phyloP scores from a whole-genome alignment of 306 rosid genomes.

The Potentilla sterilis region DNA sequence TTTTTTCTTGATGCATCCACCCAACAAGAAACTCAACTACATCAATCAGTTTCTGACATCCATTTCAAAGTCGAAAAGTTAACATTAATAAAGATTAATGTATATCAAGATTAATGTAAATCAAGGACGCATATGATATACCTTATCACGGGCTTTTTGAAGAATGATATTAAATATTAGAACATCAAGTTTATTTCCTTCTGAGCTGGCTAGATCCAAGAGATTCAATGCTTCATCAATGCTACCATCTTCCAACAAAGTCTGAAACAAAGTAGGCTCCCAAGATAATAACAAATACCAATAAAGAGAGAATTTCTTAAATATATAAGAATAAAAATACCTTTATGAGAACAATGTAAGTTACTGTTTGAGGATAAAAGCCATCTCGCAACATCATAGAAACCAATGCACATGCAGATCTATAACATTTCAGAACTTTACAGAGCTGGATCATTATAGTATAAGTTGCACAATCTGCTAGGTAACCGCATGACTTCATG shows the following conservation, averaged over 20 bases:
- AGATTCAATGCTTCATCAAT: conserved; percentile 56
- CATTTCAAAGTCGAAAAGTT: conserved; percentile 21
- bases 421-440: conserved; percentile 49
- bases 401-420: conserved; percentile 60
- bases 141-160: conserved; percentile 54
- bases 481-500: conserved; percentile 60
- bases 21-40: conserved; percentile 67
- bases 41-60: conserved; percentile 62
- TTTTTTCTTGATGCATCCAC: conserved; percentile 58
- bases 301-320: not conserved
- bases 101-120: not conserved
- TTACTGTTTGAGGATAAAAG: conserved; percentile 43
- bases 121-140: conserved; percentile 29
- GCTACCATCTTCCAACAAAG: conserved; percentile 52
- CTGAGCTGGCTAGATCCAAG: conserved; percentile 59
- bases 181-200: conserved; percentile 57
- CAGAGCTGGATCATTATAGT: conserved; percentile 76
- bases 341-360: conserved; percentile 67
- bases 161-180: conserved; percentile 62
- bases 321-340: conserved; percentile 16
- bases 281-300: conserved; percentile 5
- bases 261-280: conserved; percentile 47
- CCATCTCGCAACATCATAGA: conserved; percentile 78
- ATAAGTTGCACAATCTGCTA: conserved; percentile 54
- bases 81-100: not conserved